Evolutionary conservation across 768 basidiomycete genomes (phyloP).

Genomic region (Coprinopsis marcescibilis): DNA sequence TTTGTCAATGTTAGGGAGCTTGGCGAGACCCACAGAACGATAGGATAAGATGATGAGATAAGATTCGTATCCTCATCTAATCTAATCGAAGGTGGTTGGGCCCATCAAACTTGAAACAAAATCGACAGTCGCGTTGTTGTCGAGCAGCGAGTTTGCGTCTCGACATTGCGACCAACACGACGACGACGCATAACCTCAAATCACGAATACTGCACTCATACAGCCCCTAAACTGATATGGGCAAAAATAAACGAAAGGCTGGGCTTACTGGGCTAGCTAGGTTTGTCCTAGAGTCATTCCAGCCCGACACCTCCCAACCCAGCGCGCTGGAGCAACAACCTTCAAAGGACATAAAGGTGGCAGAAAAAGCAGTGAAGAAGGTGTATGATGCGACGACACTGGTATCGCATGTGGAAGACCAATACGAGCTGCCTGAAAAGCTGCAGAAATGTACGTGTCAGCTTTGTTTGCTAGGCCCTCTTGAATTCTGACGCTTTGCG

Average conservation of each 20-base stretch:
- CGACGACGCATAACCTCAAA: background rate
- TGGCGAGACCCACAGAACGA: too few species aligned
- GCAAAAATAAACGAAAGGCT: slow-evolving; percentile 2
- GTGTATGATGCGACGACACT: slow-evolving; percentile 67
- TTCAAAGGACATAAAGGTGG: slow-evolving; percentile 1
- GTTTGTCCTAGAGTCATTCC: background rate
- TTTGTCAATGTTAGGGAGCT: too few species aligned
- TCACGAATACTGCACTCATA: too few species aligned
- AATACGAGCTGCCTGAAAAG: slow-evolving; percentile 66
- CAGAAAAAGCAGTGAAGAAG: slow-evolving; percentile 4
- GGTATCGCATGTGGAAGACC: slow-evolving; percentile 62
- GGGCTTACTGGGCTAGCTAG: background rate
- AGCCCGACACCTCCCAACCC: background rate
- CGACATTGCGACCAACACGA: background rate
- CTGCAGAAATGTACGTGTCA: slow-evolving; percentile 73
- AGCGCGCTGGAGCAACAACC: background rate
- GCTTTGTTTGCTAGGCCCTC: background rate
- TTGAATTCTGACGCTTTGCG: slow-evolving; percentile 3
- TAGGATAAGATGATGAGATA: too few species aligned
- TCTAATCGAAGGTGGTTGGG: too few species aligned
- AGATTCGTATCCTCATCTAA: too few species aligned
- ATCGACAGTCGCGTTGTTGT: too few species aligned
- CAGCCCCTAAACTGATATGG: too few species aligned
- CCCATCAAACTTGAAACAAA: too few species aligned
- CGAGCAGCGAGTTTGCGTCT: too few species aligned